These are phyloP conservation scores for Styphnolobium japonicum DNA, from an alignment of 306 rosid species.

Conservation along the genomic window DNA sequence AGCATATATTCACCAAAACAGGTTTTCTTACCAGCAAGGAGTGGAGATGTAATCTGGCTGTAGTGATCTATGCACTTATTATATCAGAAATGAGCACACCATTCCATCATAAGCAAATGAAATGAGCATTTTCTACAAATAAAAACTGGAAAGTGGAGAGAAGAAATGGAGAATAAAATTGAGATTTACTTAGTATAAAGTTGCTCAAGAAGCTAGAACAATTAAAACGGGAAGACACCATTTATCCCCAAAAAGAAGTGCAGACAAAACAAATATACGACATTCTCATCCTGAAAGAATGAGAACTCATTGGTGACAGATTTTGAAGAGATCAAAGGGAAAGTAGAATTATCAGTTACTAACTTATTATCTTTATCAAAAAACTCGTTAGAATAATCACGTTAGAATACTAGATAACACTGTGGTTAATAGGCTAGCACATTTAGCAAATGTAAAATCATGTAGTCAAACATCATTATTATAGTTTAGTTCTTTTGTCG, in stretches of 20 bases:
- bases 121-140: background rate
- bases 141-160: background rate
- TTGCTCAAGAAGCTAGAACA: background rate
- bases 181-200: background rate
- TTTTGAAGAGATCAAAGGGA: background rate
- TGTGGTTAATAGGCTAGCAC: no score
- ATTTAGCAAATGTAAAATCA: no score
- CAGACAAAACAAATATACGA: background rate
- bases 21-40: background rate
- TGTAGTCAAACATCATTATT: no score
- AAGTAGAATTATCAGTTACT: conserved; percentile 8
- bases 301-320: background rate
- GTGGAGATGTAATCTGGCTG: conserved; percentile 6
- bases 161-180: background rate
- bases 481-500: no score
- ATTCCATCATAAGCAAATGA: background rate
- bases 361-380: no score
- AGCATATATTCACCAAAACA: background rate
- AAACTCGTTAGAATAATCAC: no score
- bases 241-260: background rate
- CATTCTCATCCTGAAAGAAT: conserved; percentile 7
- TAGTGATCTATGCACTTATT: background rate
- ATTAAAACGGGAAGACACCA: background rate
- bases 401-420: no score
- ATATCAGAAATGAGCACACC: background rate